These are phyloP conservation scores for Aspergillus tubingensis DNA, from an alignment of 2,329 filamentous ascomycete species.

Conservation along the genomic window DNA sequence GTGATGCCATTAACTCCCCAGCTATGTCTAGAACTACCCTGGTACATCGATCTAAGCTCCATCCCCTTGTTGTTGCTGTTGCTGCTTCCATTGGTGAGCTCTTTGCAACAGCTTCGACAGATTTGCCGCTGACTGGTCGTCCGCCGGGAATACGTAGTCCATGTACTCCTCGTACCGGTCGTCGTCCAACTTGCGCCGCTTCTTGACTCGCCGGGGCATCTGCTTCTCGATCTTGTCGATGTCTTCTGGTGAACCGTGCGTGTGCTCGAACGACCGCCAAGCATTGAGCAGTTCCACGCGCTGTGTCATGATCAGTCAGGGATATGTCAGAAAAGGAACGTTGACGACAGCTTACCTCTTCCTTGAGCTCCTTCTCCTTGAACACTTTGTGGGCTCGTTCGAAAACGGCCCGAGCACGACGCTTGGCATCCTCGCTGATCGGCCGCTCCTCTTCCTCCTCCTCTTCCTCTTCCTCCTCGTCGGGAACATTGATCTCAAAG, in stretches of 20 bases:
- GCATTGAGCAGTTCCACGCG: slow-evolving; percentile 87
- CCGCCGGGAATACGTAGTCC: slow-evolving; percentile 95
- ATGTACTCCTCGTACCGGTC: slow-evolving; percentile 95
- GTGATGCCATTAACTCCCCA: neutral
- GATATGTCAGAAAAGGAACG: neutral
- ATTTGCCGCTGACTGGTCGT: slow-evolving; percentile 83
- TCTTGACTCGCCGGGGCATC: slow-evolving; percentile 93
- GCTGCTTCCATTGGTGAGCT: slow-evolving; percentile 86
- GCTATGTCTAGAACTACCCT: neutral
- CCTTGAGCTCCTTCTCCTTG: slow-evolving; percentile 87
- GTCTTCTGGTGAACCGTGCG: slow-evolving; percentile 74
- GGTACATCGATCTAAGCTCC: neutral
- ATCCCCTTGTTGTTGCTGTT: slow-evolving; percentile 53
- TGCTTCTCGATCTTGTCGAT: slow-evolving; percentile 82
- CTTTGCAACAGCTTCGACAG: slow-evolving; percentile 80
- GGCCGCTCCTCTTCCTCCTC: slow-evolving; percentile 59
- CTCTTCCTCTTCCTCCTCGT: slow-evolving; percentile 66
- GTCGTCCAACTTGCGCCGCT: slow-evolving; percentile 86
- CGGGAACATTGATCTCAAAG: slow-evolving; percentile 93
- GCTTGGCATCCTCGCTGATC: slow-evolving; percentile 81
- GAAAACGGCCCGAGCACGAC: slow-evolving; percentile 79
- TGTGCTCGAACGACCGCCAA: slow-evolving; percentile 89
- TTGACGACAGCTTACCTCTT: slow-evolving; percentile 60
- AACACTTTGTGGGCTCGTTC: slow-evolving; percentile 81
- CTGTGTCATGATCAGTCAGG: slow-evolving; percentile 45